Conservation (phyloP, 164 flowering plant species). For the Umbellularia californica region DNA sequence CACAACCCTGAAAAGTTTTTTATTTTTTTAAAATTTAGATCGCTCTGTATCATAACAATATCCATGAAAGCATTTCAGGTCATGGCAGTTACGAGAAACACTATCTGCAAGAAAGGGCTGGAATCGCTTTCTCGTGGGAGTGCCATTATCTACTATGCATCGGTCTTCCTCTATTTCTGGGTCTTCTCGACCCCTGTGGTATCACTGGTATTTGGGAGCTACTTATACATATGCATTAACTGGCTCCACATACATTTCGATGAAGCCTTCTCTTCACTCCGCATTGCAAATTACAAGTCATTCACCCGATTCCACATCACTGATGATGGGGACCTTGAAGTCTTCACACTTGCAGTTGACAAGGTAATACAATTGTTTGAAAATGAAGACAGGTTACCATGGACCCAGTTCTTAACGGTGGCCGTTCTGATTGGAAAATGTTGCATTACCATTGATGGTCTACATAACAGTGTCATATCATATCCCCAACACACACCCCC, state of each 20-base stretch:
- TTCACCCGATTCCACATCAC: constrained; percentile 90
- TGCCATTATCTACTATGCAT: constrained; percentile 76
- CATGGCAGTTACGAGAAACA: constrained; percentile 91
- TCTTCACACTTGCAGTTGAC: constrained; percentile 93
- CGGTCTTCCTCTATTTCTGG: constrained; percentile 95
- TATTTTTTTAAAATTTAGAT: neutral
- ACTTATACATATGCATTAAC: constrained; percentile 90
- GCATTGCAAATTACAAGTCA: constrained; percentile 95
- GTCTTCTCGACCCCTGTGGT: constrained; percentile 97
- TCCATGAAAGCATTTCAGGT: constrained; percentile 50
- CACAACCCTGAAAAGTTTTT: neutral
- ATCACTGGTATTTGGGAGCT: constrained; percentile 92
- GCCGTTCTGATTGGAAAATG: too few species aligned
- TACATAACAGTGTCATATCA: too few species aligned
- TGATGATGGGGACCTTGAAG: constrained; percentile 79
- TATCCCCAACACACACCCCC: too few species aligned
- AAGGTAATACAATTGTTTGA: constrained; percentile 44
- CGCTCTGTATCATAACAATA: neutral
- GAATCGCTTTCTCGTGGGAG: constrained; percentile 75
- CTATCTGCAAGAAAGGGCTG: constrained; percentile 82
- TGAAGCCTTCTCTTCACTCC: constrained; percentile 97
- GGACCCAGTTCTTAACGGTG: neutral
- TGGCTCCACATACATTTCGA: constrained; percentile 98
- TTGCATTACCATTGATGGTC: too few species aligned
- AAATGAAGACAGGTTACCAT: neutral